Base-by-base conservation (phyloP, 106 monocot genomes). In the Agapanthus africanus region DNA sequence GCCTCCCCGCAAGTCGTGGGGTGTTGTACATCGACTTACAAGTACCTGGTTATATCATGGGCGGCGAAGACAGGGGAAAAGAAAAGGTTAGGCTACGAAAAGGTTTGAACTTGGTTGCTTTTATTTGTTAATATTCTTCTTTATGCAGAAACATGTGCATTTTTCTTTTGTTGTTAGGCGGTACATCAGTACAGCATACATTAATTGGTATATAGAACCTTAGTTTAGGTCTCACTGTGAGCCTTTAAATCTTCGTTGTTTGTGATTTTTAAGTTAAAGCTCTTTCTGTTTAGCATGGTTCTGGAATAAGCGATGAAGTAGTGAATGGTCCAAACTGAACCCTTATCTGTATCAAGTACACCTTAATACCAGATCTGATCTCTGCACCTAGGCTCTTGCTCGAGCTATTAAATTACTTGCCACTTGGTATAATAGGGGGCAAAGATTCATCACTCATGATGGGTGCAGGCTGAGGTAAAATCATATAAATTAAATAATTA, bases 21-120 rank as follows among this genome's bases (percentile, higher is more conserved):
- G n/a, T n/a, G n/a, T n/a, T n/a, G n/a, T n/a, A n/a, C n/a, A n/a
- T n/a, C n/a, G n/a, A n/a, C n/a, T n/a, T n/a, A n/a, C n/a, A n/a
- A n/a, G n/a, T n/a, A 72, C 99, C 99, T 65, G 99, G 99, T 19
- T 87, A 87, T 71, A 74, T 99, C 33, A 99, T 87, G 87, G 99
- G 99, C 35, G 99, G 99, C 34, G 99, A 99, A 61, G 93, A 90
- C 66, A 93, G 93, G 74, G 80, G 85, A 21, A 99, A 99, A 63
- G 93, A 99, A 63, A 99, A 99, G 73, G 93, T 90, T 60, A 93
- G 99, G 74, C 67, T 99, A 39, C 82, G 97, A n/a, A 99, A 99
- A 93, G 97, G 97, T 93, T 4, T 73, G 64, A 37, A 19, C 9
- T 71, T 57, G 37, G 40, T 18, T 51, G n/a, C 35, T 21, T 56